Evolutionary conservation across 2,329 filamentous ascomycete genomes (phyloP).

Genomic region (Hymenoscyphus albidus): DNA sequence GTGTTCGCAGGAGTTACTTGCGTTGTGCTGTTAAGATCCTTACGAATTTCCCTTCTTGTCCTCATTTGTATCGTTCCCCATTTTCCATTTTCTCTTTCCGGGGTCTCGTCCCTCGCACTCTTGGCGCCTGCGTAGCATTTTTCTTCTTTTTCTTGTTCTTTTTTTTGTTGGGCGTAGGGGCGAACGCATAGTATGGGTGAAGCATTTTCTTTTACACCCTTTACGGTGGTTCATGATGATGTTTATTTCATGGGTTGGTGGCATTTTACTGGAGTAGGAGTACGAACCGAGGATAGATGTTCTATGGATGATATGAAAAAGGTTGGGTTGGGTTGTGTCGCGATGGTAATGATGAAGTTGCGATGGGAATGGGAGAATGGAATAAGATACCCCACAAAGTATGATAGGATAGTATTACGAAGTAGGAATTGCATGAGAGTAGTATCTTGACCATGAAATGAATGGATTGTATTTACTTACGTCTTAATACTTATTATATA

Average conservation of each 20-base stretch:
- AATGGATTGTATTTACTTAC: too few species aligned
- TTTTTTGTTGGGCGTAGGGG: not conserved
- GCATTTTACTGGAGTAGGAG: conserved; percentile 1
- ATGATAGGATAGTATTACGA: conserved; percentile 2
- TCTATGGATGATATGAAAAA: too few species aligned
- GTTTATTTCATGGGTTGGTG: not conserved
- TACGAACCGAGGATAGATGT: not conserved
- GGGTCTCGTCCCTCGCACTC: too few species aligned
- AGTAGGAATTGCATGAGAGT: too few species aligned
- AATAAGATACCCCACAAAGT: not conserved
- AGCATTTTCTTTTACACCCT: too few species aligned
- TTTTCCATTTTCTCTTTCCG: too few species aligned
- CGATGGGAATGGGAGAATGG: too few species aligned
- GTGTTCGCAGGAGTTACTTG: conserved; percentile 26
- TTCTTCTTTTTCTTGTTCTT: not conserved
- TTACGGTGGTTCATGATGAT: too few species aligned
- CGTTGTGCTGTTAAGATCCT: conserved; percentile 10
- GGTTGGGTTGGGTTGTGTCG: not conserved
- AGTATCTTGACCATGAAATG: too few species aligned
- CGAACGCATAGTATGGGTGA: not conserved
- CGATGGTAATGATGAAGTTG: not conserved
- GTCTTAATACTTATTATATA: too few species aligned
- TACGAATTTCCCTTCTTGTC: not conserved
- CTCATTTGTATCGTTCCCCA: too few species aligned
- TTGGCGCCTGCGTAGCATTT: too few species aligned